These are phyloP conservation scores for Glarea lozoyensis DNA, from an alignment of 495 filamentous ascomycete species.

Conservation along the genomic window DNA sequence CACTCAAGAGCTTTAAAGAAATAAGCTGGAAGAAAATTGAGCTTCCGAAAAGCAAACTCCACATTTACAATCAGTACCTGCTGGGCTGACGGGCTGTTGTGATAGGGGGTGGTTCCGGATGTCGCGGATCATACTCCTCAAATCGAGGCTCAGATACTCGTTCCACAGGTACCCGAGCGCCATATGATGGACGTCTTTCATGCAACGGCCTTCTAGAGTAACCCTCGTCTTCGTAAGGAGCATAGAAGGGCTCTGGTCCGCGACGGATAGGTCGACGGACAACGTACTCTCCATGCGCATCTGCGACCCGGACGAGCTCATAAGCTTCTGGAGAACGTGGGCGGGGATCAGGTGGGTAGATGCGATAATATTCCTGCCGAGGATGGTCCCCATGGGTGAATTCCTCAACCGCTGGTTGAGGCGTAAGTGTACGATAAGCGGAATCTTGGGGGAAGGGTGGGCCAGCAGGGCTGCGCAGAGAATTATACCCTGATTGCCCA, in stretches of 20 bases:
- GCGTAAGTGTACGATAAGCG: constrained; percentile 13
- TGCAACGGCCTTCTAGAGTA: constrained; percentile 14
- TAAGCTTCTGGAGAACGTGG: constrained; percentile 25
- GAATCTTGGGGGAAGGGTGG: constrained; percentile 12
- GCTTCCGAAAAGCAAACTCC: too few species aligned
- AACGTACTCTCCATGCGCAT: constrained; percentile 34
- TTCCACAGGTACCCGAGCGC: constrained; percentile 10
- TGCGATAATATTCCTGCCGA: constrained; percentile 27
- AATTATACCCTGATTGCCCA: constrained; percentile 9
- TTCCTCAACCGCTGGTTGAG: constrained; percentile 13
- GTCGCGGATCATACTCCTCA: constrained; percentile 34
- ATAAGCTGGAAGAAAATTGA: not conserved
- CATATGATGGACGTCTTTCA: too few species aligned
- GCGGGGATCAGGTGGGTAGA: constrained; percentile 23
- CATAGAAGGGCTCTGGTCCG: constrained; percentile 19
- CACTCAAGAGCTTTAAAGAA: not conserved
- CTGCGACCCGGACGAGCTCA: constrained; percentile 36
- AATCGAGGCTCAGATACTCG: constrained; percentile 21
- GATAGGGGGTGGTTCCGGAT: constrained; percentile 13
- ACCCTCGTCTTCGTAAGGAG: constrained; percentile 15
- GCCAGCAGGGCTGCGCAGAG: constrained; percentile 11
- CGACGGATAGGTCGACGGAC: constrained; percentile 32
- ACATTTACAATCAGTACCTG: constrained; percentile 10
- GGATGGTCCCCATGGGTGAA: constrained; percentile 10
- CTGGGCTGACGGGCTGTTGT: constrained; percentile 11